These are phyloP conservation scores for Saccharomycopsis javanensis DNA, from an alignment of 805 yeast species.

Conservation along the genomic window DNA sequence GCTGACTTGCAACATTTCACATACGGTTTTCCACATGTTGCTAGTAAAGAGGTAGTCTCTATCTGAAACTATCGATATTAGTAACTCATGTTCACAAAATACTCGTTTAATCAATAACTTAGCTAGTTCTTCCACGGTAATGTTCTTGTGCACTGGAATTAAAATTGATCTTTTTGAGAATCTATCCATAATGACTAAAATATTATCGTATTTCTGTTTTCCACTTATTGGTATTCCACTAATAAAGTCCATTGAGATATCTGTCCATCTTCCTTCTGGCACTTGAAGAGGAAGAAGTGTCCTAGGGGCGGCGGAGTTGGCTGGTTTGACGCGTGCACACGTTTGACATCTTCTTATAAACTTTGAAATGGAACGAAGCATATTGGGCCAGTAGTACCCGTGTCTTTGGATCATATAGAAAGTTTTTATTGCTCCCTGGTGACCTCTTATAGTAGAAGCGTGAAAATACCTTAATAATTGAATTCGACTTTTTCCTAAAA, in stretches of 20 bases:
- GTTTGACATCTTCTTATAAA: neutral
- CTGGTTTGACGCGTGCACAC: neutral
- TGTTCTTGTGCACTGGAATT: neutral
- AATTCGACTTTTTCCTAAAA: neutral
- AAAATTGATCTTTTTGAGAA: neutral
- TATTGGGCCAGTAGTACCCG: neutral
- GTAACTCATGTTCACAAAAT: neutral
- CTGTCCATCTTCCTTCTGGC: neutral
- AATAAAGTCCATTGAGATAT: neutral
- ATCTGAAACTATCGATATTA: neutral
- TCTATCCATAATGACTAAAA: neutral
- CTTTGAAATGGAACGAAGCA: neutral
- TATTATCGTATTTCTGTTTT: neutral
- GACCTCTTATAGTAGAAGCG: neutral
- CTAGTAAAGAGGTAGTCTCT: neutral
- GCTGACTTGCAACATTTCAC: neutral
- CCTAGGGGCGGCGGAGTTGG: neutral
- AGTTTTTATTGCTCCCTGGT: neutral
- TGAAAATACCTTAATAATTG: neutral
- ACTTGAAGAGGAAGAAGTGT: neutral
- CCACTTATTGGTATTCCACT: neutral
- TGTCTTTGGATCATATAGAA: neutral
- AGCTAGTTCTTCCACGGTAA: neutral
- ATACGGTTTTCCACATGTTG: neutral
- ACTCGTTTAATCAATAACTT: neutral